Evolutionary conservation across 2,329 filamentous ascomycete genomes (phyloP).

Genomic region (Apiospora marii): DNA sequence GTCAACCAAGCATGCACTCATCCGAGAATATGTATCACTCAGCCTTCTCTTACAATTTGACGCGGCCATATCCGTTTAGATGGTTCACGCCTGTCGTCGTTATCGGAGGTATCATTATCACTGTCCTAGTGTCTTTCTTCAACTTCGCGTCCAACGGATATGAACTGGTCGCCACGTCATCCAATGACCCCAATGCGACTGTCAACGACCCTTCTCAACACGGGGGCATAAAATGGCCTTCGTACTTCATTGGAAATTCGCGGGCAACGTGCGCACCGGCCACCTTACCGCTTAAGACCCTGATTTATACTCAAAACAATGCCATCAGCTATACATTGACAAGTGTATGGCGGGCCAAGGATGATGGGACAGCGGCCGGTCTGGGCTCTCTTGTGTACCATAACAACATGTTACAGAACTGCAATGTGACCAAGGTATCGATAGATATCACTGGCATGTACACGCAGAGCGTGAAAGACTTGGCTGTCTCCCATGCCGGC

Average conservation of each 20-base stretch:
- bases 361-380: no score
- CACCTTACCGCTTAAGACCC: neutral
- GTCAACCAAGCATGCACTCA: neutral
- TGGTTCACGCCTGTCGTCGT: neutral
- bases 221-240: neutral
- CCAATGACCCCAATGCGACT: neutral
- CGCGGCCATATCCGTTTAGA: neutral
- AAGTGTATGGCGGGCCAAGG: neutral
- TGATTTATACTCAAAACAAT: neutral
- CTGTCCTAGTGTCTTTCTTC: slow-evolving; percentile 46
- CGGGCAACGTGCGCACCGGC: neutral
- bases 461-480: neutral
- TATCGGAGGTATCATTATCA: slow-evolving; percentile 38
- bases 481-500: neutral
- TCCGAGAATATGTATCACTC: neutral
- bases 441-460: neutral
- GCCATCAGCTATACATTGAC: neutral
- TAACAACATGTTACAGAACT: neutral
- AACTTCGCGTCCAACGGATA: slow-evolving; percentile 29
- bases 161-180: neutral
- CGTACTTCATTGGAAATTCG: neutral
- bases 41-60: neutral
- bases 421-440: neutral
- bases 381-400: neutral
- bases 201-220: neutral